phyloP scores from a whole-genome alignment of 768 basidiomycete species.

The Hortiboletus flavorubellus region DNA sequence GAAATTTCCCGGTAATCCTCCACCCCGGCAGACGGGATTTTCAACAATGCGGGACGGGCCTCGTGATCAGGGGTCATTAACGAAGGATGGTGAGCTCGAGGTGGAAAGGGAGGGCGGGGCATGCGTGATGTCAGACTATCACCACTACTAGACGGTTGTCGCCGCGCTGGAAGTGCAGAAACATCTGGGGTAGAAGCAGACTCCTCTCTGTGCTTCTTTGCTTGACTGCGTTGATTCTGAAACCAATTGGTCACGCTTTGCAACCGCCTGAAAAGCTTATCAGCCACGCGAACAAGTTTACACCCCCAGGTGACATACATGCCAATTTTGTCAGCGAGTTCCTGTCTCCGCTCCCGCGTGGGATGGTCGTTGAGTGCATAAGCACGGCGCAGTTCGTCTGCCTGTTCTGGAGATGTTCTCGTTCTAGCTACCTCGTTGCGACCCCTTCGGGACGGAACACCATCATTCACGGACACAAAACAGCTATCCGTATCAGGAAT shows the following conservation, averaged over 20 bases:
- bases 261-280: conserved; percentile 55
- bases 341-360: conserved; percentile 60
- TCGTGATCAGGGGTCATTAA: conserved; percentile 24
- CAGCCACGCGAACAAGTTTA: conserved; percentile 19
- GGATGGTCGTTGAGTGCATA: conserved; percentile 68
- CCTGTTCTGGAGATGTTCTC: conserved; percentile 61
- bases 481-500: conserved; percentile 49
- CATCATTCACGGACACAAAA: conserved; percentile 50
- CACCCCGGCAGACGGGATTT: conserved; percentile 9
- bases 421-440: conserved; percentile 42
- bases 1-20: conserved; percentile 21
- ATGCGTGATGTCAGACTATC: conserved; percentile 11
- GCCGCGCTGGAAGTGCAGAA: conserved; percentile 5
- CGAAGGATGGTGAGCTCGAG: conserved; percentile 31
- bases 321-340: conserved; percentile 64
- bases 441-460: conserved; percentile 29
- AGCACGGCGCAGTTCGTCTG: conserved; percentile 63
- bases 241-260: conserved; percentile 86
- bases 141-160: conserved; percentile 13
- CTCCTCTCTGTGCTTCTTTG: conserved; percentile 68
- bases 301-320: conserved; percentile 53
- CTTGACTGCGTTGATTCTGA: conserved; percentile 78
- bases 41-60: conserved; percentile 10
- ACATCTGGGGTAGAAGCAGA: conserved; percentile 24
- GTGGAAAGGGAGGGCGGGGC: conserved; percentile 18